Conservation (phyloP, 2,329 filamentous ascomycete species). For the Sporothrix phasma region DNA sequence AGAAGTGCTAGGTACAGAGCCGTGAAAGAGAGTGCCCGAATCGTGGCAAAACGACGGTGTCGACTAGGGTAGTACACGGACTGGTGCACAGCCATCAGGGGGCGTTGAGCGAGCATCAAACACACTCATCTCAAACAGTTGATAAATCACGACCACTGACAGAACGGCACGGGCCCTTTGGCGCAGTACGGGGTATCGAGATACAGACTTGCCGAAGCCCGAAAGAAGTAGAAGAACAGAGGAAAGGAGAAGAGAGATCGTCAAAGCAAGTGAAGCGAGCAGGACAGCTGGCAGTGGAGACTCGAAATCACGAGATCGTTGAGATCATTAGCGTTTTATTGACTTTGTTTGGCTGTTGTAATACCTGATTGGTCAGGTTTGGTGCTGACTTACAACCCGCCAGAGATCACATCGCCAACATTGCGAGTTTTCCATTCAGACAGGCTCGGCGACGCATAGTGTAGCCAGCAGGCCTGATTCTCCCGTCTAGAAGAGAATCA, state of each 20-base stretch:
- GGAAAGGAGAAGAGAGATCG: background rate
- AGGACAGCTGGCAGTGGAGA: background rate
- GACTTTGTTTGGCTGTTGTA: constrained; percentile 7
- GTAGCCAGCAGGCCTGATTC: background rate
- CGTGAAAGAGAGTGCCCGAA: background rate
- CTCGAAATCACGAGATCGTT: background rate
- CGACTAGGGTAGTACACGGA: background rate
- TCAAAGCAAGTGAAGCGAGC: no score
- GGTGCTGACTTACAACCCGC: background rate
- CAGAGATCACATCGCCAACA: background rate
- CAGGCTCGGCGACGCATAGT: background rate
- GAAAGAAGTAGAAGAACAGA: background rate
- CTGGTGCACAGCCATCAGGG: background rate
- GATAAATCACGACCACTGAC: background rate
- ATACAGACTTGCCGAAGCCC: background rate
- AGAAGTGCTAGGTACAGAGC: background rate
- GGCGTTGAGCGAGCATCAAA: constrained; percentile 15
- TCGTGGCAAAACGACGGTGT: background rate
- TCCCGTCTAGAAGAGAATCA: background rate
- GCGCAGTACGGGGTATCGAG: background rate
- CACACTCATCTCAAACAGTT: constrained; percentile 13
- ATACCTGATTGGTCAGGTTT: constrained; percentile 14
- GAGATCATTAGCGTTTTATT: constrained; percentile 1
- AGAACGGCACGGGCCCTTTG: background rate
- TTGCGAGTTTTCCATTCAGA: background rate